These are phyloP conservation scores for Tricharina praecox DNA, from an alignment of 495 filamentous ascomycete genomes.

Conservation along the genomic window DNA sequence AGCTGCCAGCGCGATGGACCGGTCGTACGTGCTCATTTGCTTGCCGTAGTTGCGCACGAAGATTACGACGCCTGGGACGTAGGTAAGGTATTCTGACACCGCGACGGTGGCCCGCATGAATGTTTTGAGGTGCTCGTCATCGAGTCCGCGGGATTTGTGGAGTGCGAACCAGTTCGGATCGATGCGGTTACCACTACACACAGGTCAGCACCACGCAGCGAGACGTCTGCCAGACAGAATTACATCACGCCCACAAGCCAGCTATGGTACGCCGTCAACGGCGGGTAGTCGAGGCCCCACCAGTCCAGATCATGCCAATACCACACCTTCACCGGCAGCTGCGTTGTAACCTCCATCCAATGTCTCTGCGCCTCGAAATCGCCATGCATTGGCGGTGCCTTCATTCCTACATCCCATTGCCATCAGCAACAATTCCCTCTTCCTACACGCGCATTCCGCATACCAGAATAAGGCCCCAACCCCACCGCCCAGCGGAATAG, in stretches of 20 bases:
- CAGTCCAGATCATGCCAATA: conserved; percentile 92
- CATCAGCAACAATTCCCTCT: too few relatives aligned
- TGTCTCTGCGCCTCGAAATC: conserved; percentile 96
- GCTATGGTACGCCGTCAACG: conserved; percentile 93
- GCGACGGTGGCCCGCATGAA: conserved; percentile 89
- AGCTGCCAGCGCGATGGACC: conserved; percentile 66
- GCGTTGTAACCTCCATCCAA: conserved; percentile 93
- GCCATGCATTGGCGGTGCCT: conserved; percentile 67
- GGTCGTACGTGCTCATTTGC: conserved; percentile 38
- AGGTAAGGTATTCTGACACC: conserved; percentile 75
- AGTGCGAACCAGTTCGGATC: conserved; percentile 82
- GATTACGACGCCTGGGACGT: conserved; percentile 67
- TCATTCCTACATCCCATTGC: conserved; percentile 19
- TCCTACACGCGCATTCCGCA: too few relatives aligned
- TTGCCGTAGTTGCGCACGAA: conserved; percentile 65
- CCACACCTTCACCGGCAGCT: conserved; percentile 83
- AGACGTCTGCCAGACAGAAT: background rate
- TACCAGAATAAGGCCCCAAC: conserved; percentile 89
- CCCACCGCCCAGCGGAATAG: conserved; percentile 86
- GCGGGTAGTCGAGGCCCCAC: conserved; percentile 97
- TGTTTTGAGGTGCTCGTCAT: conserved; percentile 65
- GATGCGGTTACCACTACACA: conserved; percentile 44
- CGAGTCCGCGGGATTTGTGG: conserved; percentile 59
- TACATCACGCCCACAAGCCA: conserved; percentile 81
- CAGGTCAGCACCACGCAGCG: too few relatives aligned